These are phyloP conservation scores for Acrasis kona DNA, from an alignment of 78 protist species.

Conservation along the genomic window DNA sequence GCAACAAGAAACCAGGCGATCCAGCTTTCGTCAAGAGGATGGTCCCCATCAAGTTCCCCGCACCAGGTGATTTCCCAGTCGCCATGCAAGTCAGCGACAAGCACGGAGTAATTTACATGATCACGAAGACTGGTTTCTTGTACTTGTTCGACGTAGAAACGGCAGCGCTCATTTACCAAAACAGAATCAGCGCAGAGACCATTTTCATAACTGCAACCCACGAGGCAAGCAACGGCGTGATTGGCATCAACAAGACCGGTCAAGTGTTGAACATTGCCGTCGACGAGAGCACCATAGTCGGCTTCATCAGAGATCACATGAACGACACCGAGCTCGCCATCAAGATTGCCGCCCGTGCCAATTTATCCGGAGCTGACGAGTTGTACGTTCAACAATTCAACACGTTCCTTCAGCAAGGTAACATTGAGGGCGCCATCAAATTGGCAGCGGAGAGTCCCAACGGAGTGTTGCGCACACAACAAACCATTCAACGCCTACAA, in stretches of 20 bases:
- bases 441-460: slow-evolving; percentile 84
- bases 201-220: slow-evolving; percentile 81
- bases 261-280: slow-evolving; percentile 63
- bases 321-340: slow-evolving; percentile 74
- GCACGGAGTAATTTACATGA: slow-evolving; percentile 69
- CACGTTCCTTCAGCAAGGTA: slow-evolving; percentile 40
- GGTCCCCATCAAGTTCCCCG: slow-evolving; percentile 66
- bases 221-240: slow-evolving; percentile 63
- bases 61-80: slow-evolving; percentile 93
- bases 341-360: slow-evolving; percentile 74
- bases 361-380: slow-evolving; percentile 90
- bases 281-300: slow-evolving; percentile 83
- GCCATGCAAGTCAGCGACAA: slow-evolving; percentile 75
- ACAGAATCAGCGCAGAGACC: slow-evolving; percentile 69
- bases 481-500: slow-evolving; percentile 86
- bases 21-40: slow-evolving; percentile 54
- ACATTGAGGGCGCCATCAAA: slow-evolving; percentile 81
- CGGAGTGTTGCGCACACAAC: slow-evolving; percentile 76
- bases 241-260: slow-evolving; percentile 86
- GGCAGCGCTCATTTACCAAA: slow-evolving; percentile 52
- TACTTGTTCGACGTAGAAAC: slow-evolving; percentile 81
- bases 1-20: neutral
- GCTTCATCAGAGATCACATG: slow-evolving; percentile 64
- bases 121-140: slow-evolving; percentile 89
- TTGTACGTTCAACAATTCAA: slow-evolving; percentile 76